Conservation (phyloP, 2,329 filamentous ascomycete species). For the Huntiella moniliformis region DNA sequence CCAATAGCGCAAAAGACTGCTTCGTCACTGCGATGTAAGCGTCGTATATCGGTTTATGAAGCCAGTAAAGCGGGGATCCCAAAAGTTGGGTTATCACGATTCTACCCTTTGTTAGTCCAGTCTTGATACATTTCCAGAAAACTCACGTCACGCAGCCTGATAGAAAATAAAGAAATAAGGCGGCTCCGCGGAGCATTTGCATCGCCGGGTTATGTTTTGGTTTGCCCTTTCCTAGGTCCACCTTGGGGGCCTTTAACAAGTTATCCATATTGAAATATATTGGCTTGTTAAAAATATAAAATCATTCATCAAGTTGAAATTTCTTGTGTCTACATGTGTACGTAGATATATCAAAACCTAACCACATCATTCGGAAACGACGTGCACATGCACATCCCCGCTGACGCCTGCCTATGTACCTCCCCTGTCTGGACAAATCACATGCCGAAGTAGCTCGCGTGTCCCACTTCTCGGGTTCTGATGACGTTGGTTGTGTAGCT, state of each 20-base stretch:
- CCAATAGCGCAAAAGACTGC: constrained; percentile 59
- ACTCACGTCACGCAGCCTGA: constrained; percentile 30
- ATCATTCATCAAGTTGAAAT: no score
- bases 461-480: no score
- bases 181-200: constrained; percentile 33
- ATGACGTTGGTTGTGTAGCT: no score
- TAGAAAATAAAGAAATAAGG: constrained; percentile 33
- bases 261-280: constrained; percentile 2
- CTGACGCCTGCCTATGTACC: no score
- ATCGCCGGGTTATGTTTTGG: constrained; percentile 30
- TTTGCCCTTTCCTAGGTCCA: constrained; percentile 23
- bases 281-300: constrained; percentile 12
- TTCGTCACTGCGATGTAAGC: constrained; percentile 78
- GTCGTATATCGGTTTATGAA: constrained; percentile 64
- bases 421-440: no score
- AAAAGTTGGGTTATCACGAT: constrained; percentile 56
- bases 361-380: no score
- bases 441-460: no score
- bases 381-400: no score
- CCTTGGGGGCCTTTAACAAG: constrained; percentile 5
- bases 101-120: constrained; percentile 19
- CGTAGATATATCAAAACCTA: no score
- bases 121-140: not conserved
- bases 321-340: no score
- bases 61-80: constrained; percentile 55